phyloP scores from a whole-genome alignment of 2,329 filamentous ascomycete genomes.

The Colletotrichum karsti region DNA sequence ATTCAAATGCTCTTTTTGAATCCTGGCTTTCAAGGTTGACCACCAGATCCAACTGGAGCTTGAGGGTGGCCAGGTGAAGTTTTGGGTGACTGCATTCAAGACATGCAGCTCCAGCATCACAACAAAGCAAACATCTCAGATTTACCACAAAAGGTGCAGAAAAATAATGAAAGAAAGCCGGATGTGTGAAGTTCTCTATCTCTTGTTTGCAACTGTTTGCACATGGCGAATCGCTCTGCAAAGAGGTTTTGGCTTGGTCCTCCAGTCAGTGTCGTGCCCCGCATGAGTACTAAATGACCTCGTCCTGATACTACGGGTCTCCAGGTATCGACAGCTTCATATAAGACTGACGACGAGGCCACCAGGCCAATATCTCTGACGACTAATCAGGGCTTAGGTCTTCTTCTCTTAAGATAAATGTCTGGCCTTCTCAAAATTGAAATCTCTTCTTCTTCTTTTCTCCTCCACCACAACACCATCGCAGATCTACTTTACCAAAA shows the following conservation, averaged over 20 bases:
- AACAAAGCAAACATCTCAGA: not conserved
- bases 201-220: not conserved
- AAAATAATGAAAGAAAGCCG: not conserved
- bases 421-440: not conserved
- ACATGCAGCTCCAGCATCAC: not conserved
- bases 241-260: not conserved
- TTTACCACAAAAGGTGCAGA: not conserved
- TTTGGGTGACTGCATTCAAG: not conserved
- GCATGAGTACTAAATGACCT: not conserved
- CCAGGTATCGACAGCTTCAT: not conserved
- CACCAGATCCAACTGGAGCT: not conserved
- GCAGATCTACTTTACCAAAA: not conserved
- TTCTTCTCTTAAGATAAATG: not conserved
- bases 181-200: too few species aligned
- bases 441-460: not conserved
- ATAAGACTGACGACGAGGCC: not conserved
- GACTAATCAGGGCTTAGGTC: not conserved
- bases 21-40: too few species aligned
- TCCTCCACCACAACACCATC: not conserved
- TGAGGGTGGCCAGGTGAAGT: not conserved
- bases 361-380: not conserved
- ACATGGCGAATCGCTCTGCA: not conserved
- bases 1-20: too few species aligned
- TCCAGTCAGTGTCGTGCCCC: not conserved
- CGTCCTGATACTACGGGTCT: not conserved